A percentile compares a stretch with the other conserved stretches of the same genome.
Conservation (phyloP, 1,139 yeast species). For the Geotrichum bryndzae region DNA sequence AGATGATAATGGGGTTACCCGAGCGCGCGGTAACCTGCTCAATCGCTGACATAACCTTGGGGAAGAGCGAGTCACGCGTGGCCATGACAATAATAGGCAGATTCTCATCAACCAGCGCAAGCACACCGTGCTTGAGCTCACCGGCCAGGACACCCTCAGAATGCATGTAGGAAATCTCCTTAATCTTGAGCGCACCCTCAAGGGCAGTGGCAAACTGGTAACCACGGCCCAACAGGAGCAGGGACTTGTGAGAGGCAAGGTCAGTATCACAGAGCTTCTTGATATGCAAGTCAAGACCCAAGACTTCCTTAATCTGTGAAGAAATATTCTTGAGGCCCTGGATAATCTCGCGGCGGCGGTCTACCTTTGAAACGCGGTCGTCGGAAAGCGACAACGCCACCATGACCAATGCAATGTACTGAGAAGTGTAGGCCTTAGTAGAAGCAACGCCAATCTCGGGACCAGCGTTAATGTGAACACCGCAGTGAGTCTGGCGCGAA, state of each 20-base stretch:
- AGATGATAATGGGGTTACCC: conserved; percentile 91
- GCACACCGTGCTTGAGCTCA: conserved; percentile 96
- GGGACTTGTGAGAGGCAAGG: conserved; percentile 75
- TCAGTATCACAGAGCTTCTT: conserved; percentile 67
- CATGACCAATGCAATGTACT: conserved; percentile 95
- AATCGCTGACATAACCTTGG: conserved; percentile 92
- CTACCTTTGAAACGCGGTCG: conserved; percentile 71
- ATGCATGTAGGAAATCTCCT: conserved; percentile 98
- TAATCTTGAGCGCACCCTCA: conserved; percentile 97
- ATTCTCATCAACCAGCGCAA: conserved; percentile 91
- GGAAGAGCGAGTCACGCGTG: conserved; percentile 94
- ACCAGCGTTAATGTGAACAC: conserved; percentile 98
- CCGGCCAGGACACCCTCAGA: conserved; percentile 99
- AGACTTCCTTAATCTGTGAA: conserved; percentile 72
- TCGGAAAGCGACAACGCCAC: conserved; percentile 90
- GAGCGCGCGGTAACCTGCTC: conserved; percentile 96
- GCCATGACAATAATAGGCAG: conserved; percentile 95
- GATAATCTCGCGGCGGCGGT: conserved; percentile 80
- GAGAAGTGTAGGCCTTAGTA: conserved; percentile 98
- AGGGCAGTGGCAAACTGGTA: conserved; percentile 95
- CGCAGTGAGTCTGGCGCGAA: conserved; percentile 95
- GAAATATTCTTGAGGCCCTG: conserved; percentile 82
- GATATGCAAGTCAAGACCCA: conserved; percentile 66
- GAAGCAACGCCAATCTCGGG: conserved; percentile 99
- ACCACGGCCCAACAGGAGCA: conserved; percentile 92